Conservation (phyloP, 2,329 filamentous ascomycete species). For the Metarhizium sp. region DNA sequence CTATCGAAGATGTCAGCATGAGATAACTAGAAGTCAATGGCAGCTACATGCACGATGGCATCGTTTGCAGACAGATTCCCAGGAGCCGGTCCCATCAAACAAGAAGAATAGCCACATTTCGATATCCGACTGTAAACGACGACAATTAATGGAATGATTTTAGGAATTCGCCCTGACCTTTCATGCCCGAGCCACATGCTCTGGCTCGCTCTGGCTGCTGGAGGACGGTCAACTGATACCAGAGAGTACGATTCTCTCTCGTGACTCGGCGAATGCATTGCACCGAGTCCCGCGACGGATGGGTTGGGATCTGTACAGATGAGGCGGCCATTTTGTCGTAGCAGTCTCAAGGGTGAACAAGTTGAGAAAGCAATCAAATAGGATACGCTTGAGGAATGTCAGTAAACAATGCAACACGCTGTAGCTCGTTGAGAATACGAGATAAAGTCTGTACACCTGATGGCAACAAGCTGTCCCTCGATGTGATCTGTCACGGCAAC, state of each 20-base stretch:
- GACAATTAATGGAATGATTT: background rate
- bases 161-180: constrained; percentile 53
- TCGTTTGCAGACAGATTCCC: background rate
- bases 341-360: background rate
- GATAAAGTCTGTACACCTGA: background rate
- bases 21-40: background rate
- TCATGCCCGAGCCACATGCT: constrained; percentile 90
- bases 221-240: constrained; percentile 75
- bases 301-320: constrained; percentile 17
- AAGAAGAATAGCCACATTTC: background rate
- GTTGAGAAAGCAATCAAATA: background rate
- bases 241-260: constrained; percentile 65
- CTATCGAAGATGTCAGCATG: constrained; percentile 16
- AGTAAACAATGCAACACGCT: background rate
- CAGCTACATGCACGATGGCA: background rate
- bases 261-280: constrained; percentile 47
- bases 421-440: background rate
- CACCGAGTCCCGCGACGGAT: constrained; percentile 23
- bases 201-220: constrained; percentile 91
- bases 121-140: background rate
- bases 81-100: background rate
- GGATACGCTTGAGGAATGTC: background rate
- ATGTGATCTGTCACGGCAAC: too few species aligned
- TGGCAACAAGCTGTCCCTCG: too few species aligned
- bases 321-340: constrained; percentile 21